A percentile compares a stretch with the other conserved stretches of the same genome.
Conservation (phyloP, 2,329 filamentous ascomycete genomes). For the Colletotrichum theobromicola region DNA sequence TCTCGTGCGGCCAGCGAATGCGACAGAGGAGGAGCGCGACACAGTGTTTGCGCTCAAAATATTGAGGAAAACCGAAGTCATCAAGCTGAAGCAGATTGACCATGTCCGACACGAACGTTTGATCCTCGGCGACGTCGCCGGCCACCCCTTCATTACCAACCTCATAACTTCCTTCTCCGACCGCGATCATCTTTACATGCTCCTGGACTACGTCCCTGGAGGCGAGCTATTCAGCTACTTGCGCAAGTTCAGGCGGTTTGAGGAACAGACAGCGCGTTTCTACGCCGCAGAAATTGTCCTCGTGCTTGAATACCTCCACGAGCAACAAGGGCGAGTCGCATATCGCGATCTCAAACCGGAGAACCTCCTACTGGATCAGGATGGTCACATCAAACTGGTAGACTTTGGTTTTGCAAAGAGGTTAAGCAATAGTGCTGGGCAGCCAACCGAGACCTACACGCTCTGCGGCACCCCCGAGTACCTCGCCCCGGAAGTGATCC, state of each 20-base stretch:
- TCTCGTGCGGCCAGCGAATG: slow-evolving; percentile 70
- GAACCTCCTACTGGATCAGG: slow-evolving; percentile 78
- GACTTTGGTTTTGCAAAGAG: slow-evolving; percentile 89
- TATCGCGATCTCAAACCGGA: slow-evolving; percentile 86
- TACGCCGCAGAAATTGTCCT: slow-evolving; percentile 86
- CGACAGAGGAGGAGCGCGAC: slow-evolving; percentile 56
- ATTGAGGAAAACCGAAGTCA: slow-evolving; percentile 73
- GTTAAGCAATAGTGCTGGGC: slow-evolving; percentile 60
- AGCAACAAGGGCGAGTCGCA: slow-evolving; percentile 76
- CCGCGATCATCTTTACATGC: slow-evolving; percentile 79
- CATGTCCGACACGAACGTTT: slow-evolving; percentile 85
- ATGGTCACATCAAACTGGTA: slow-evolving; percentile 82
- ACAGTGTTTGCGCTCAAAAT: slow-evolving; percentile 86
- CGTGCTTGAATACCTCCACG: slow-evolving; percentile 81
- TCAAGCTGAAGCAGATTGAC: slow-evolving; percentile 85
- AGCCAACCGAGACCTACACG: slow-evolving; percentile 75
- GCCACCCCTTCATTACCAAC: slow-evolving; percentile 83
- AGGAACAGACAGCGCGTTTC: slow-evolving; percentile 79
- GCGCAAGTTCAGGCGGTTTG: slow-evolving; percentile 77
- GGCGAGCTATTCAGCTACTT: slow-evolving; percentile 87
- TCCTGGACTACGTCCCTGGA: slow-evolving; percentile 83
- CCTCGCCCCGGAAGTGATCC: slow-evolving; percentile 83
- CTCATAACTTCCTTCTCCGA: slow-evolving; percentile 82
- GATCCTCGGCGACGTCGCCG: slow-evolving; percentile 77
- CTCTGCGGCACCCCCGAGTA: slow-evolving; percentile 86